Conservation (phyloP, 331 rosid species). For the Acacia concinna region DNA sequence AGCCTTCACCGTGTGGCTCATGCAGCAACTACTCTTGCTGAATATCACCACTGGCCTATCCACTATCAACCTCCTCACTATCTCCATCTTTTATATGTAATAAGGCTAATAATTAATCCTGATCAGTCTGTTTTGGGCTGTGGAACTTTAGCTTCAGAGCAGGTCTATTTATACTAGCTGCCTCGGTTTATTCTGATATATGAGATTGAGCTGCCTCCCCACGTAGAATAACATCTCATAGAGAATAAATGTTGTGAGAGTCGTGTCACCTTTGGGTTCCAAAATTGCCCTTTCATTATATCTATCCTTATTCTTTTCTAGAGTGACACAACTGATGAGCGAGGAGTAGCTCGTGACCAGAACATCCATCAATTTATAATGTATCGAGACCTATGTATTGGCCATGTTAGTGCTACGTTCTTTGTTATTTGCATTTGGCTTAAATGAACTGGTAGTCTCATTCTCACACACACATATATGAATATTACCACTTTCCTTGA, state of each 20-base stretch:
- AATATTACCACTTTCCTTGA: slow-evolving; percentile 11
- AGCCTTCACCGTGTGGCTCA: slow-evolving; percentile 53
- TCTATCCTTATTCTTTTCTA: slow-evolving; percentile 24
- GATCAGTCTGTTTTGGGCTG: slow-evolving; percentile 23
- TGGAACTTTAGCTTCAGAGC: slow-evolving; percentile 16
- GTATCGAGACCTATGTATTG: slow-evolving; percentile 37
- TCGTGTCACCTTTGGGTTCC: slow-evolving; percentile 36
- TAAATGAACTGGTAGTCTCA: background rate
- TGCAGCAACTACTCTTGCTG: slow-evolving; percentile 64
- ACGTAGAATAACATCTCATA: slow-evolving; percentile 35
- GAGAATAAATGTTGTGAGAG: slow-evolving; percentile 35
- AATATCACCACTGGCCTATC: slow-evolving; percentile 74
- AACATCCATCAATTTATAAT: background rate
- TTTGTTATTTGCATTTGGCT: background rate
- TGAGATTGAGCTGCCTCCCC: slow-evolving; percentile 20
- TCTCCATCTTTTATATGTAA: slow-evolving; percentile 33
- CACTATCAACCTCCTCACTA: slow-evolving; percentile 45
- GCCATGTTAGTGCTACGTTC: slow-evolving; percentile 21
- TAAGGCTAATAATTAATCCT: too few species aligned
- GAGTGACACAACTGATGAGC: background rate
- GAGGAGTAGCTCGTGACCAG: slow-evolving; percentile 3
- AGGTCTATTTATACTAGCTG: slow-evolving; percentile 45
- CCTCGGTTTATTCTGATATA: slow-evolving; percentile 27
- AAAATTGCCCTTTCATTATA: slow-evolving; percentile 23
- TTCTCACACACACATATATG: too few species aligned